Evolutionary conservation across 176 grass and related monocot species (phyloP).

Genomic region (Triticum timopheevii): DNA sequence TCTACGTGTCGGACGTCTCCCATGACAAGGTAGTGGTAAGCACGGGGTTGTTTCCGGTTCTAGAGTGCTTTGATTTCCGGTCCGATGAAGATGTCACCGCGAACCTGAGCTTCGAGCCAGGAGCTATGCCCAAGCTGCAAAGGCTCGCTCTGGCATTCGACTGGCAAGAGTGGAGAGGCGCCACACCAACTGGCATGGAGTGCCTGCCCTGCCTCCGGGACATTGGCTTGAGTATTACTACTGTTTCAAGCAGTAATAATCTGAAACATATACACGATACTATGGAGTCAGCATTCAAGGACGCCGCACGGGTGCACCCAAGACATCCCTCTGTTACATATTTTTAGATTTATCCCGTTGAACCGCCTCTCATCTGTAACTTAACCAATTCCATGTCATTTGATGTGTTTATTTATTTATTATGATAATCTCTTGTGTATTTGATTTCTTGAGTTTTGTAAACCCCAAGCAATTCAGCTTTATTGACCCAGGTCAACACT

Average conservation of each 20-base stretch:
- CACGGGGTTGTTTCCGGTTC: too few relatives aligned
- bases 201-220: background rate
- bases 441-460: background rate
- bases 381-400: background rate
- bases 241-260: background rate
- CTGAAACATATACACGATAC: background rate
- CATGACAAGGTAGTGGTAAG: too few relatives aligned
- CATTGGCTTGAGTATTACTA: background rate
- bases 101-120: background rate
- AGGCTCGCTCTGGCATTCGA: background rate
- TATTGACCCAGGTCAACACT: background rate
- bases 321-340: background rate
- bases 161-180: background rate
- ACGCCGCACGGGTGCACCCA: background rate
- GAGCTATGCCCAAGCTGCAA: background rate
- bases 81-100: too few relatives aligned
- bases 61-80: too few relatives aligned
- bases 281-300: background rate
- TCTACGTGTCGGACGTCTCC: too few relatives aligned
- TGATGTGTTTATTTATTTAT: background rate
- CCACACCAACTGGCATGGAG: background rate
- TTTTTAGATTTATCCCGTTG: background rate
- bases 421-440: background rate
- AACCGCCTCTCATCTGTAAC: background rate
- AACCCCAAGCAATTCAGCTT: background rate